phyloP scores from a whole-genome alignment of 352 stramenopile species.

The Pythium aphanidermatum region DNA sequence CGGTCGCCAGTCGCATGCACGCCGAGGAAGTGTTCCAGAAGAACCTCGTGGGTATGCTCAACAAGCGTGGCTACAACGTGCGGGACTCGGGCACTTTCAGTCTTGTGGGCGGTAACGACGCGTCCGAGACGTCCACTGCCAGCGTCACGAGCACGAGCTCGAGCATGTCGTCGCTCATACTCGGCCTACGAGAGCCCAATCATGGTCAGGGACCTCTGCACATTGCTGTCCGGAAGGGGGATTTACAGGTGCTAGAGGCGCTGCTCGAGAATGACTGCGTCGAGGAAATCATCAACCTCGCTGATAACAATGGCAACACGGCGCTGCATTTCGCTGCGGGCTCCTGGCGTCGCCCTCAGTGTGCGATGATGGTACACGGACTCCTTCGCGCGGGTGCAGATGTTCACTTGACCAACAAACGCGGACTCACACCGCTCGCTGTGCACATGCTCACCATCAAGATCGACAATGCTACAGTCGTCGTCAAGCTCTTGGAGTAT shows the following conservation, averaged over 20 bases:
- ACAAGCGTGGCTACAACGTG: slow-evolving; percentile 83
- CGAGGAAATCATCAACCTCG: slow-evolving; percentile 59
- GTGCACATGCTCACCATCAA: slow-evolving; percentile 80
- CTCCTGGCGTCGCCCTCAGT: slow-evolving; percentile 45
- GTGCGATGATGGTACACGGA: slow-evolving; percentile 35
- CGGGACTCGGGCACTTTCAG: slow-evolving; percentile 38
- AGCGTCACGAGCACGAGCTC: slow-evolving; percentile 59
- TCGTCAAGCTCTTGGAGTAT: slow-evolving; percentile 60
- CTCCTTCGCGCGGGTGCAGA: slow-evolving; percentile 51
- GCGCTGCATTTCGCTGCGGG: slow-evolving; percentile 71
- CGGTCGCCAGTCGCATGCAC: slow-evolving; percentile 10
- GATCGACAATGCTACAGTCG: slow-evolving; percentile 57
- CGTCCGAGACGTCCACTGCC: slow-evolving; percentile 45
- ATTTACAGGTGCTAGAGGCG: slow-evolving; percentile 63
- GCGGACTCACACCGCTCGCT: slow-evolving; percentile 53
- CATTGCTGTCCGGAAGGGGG: slow-evolving; percentile 69
- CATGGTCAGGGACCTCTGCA: slow-evolving; percentile 75
- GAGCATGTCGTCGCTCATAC: slow-evolving; percentile 58
- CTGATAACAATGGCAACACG: slow-evolving; percentile 78
- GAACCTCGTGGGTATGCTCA: slow-evolving; percentile 68
- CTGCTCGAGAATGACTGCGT: slow-evolving; percentile 63
- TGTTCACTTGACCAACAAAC: slow-evolving; percentile 49
- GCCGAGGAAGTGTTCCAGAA: slow-evolving; percentile 61
- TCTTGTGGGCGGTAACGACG: slow-evolving; percentile 26
- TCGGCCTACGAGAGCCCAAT: slow-evolving; percentile 63